These are phyloP conservation scores for Xylariaceae sp. DNA, from an alignment of 2,329 filamentous ascomycete genomes.

Conservation along the genomic window DNA sequence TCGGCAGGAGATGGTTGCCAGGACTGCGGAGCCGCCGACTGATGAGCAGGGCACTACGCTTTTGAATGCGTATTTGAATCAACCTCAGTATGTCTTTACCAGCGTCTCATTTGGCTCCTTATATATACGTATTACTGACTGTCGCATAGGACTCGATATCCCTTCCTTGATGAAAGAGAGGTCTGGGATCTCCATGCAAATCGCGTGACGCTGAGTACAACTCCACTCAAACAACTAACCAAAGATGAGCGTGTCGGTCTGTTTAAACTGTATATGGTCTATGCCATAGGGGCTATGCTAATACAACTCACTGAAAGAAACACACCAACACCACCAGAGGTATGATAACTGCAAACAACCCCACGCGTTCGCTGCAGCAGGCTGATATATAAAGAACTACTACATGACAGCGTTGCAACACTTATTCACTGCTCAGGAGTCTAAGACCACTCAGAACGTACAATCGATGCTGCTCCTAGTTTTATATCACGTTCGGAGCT, in stretches of 20 bases:
- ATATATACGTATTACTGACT: slow-evolving; percentile 1
- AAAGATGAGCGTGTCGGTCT: slow-evolving; percentile 38
- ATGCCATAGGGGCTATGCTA: slow-evolving; percentile 46
- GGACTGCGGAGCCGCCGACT: slow-evolving; percentile 41
- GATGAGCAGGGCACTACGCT: slow-evolving; percentile 42
- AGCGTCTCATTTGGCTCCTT: neutral
- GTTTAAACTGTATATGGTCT: slow-evolving; percentile 48
- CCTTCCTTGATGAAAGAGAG: slow-evolving; percentile 43
- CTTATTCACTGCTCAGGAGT: slow-evolving; percentile 43
- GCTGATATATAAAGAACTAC: slow-evolving; percentile 35
- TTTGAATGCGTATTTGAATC: slow-evolving; percentile 40
- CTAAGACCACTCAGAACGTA: slow-evolving; percentile 45
- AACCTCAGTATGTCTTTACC: slow-evolving; percentile 34
- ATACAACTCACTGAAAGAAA: slow-evolving; percentile 44
- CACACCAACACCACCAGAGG: slow-evolving; percentile 36
- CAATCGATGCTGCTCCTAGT: slow-evolving; percentile 48
- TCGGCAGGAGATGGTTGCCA: slow-evolving; percentile 39
- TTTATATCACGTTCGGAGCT: slow-evolving; percentile 47
- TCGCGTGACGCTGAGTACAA: slow-evolving; percentile 34
- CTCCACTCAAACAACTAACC: slow-evolving; percentile 34
- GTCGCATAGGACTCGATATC: slow-evolving; percentile 37
- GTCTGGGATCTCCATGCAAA: slow-evolving; percentile 41
- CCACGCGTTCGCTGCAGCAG: neutral
- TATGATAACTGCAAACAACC: slow-evolving; percentile 19
- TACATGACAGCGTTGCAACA: slow-evolving; percentile 46